Base-by-base conservation (phyloP, 352 stramenopile species). In the Thraustochytrium striatum region DNA sequence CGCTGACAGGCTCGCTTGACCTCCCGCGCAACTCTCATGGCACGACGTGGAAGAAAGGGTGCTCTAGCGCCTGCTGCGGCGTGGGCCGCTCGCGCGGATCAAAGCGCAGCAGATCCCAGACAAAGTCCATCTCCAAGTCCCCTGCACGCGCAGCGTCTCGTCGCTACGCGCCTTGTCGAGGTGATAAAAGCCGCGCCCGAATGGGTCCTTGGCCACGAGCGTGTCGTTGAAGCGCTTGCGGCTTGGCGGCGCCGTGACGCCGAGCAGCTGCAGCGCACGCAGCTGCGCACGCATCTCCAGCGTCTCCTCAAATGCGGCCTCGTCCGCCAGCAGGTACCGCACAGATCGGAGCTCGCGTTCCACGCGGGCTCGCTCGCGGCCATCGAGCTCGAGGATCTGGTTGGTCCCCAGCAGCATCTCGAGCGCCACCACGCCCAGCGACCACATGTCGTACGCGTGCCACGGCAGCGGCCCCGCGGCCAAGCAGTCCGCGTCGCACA, bases 361-460 rank as follows among this genome's bases (percentile, higher is more conserved):
- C 11, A 62, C 11, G 28, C 52, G 28, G 7, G 65, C 65, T 5
- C 65, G 65, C 8, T 25, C 11, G 36, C 65, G 65, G 25, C 39
- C 44, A 2, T 30, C 19, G 28, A 75, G 2, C 1, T 61, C 28
- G 30, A 75, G 68, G 28, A 75, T 43, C 19, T 58, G 44, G 16
- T 25, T 32, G 16, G 65, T 44, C 19, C 65, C 65, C 16, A 75
- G 47, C 13, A 75, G 39, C n/a, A 75, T 35, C 30, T 75, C 65
- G 25, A 75, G 50, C 65, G 65, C 65, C 7, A 75, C 52, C 19
- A 75, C 65, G 21, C 65, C 65, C 11, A 75, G 9, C 32, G 65
- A 75, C 65, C 65, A 75, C 44, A 75, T 75, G 65, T 75, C 65
- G 36, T 55, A 75, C 9, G 65, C 65, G 3, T 75, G 52, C 9